These are phyloP conservation scores for Candida krabiensis DNA, from an alignment of 805 yeast genomes.

Conservation along the genomic window DNA sequence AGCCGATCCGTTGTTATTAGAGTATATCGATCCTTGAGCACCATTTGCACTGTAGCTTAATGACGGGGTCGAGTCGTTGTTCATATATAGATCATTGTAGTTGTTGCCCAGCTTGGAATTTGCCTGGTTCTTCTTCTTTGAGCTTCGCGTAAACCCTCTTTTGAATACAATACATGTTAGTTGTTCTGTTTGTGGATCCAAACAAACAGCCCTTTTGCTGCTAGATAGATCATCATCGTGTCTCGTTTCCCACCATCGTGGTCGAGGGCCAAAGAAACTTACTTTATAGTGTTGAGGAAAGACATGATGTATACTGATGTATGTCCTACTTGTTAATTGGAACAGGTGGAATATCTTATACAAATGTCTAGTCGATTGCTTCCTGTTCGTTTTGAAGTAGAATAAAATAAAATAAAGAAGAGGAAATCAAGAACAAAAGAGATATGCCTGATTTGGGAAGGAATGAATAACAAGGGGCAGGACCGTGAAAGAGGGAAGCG, in stretches of 20 bases:
- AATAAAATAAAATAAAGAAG: too few relatives aligned
- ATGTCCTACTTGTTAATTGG: too few relatives aligned
- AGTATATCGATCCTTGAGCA: conserved; percentile 30
- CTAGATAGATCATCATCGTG: too few relatives aligned
- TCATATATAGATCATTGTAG: conserved; percentile 23
- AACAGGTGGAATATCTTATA: background rate
- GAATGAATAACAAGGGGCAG: too few relatives aligned
- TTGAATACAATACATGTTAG: background rate
- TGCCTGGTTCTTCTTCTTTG: conserved; percentile 32
- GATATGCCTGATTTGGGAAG: too few relatives aligned
- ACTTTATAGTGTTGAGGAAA: conserved; percentile 39
- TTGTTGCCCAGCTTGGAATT: conserved; percentile 25
- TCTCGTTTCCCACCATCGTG: too few relatives aligned
- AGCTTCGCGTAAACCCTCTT: conserved; percentile 59
- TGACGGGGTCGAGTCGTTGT: conserved; percentile 24
- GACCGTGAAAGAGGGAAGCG: too few relatives aligned
- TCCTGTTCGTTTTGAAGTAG: background rate
- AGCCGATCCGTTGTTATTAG: conserved; percentile 44
- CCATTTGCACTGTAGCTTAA: conserved; percentile 10
- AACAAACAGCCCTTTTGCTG: too few relatives aligned
- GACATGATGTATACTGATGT: conserved; percentile 31
- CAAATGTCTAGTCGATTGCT: background rate
- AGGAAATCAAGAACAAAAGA: too few relatives aligned
- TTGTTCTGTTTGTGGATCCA: background rate
- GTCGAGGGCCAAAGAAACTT: conserved; percentile 21